phyloP scores from a whole-genome alignment of 495 filamentous ascomycete species.

The Cercophora newfieldiana region DNA sequence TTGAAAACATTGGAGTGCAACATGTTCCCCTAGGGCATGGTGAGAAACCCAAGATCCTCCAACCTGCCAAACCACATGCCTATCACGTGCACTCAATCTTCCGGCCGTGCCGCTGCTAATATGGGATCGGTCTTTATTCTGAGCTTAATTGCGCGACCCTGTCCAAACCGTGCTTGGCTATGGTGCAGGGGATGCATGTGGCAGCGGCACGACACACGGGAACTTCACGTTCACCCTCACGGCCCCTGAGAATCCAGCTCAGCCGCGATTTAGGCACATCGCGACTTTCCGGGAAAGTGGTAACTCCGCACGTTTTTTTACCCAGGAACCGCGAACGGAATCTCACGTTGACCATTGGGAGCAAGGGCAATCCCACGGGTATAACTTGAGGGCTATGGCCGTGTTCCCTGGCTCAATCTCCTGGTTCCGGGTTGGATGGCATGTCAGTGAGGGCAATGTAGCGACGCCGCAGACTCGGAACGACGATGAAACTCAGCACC shows the following conservation, averaged over 20 bases:
- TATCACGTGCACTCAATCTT: too few relatives aligned
- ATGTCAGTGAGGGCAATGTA: not conserved
- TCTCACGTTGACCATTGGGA: not conserved
- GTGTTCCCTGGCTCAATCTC: not conserved
- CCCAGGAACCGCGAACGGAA: not conserved
- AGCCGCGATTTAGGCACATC: not conserved
- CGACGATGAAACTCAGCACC: not conserved
- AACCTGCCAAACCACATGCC: too few relatives aligned
- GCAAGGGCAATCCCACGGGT: not conserved
- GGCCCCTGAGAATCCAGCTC: not conserved
- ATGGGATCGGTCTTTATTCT: too few relatives aligned
- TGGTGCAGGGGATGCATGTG: not conserved
- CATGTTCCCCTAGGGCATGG: too few relatives aligned
- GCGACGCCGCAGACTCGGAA: too few relatives aligned
- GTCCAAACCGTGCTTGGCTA: too few relatives aligned
- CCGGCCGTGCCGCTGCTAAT: too few relatives aligned
- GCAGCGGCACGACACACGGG: not conserved
- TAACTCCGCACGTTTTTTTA: too few relatives aligned
- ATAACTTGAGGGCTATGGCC: not conserved
- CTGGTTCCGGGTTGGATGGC: not conserved
- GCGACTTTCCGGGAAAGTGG: too few relatives aligned
- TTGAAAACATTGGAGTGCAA: too few relatives aligned
- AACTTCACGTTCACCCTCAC: not conserved
- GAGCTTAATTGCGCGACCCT: too few relatives aligned
- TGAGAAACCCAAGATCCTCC: too few relatives aligned